Evolutionary conservation across 306 rosid species (phyloP), one percentile per base, ranked within the genome.

Genomic region (Delonix regia): DNA sequence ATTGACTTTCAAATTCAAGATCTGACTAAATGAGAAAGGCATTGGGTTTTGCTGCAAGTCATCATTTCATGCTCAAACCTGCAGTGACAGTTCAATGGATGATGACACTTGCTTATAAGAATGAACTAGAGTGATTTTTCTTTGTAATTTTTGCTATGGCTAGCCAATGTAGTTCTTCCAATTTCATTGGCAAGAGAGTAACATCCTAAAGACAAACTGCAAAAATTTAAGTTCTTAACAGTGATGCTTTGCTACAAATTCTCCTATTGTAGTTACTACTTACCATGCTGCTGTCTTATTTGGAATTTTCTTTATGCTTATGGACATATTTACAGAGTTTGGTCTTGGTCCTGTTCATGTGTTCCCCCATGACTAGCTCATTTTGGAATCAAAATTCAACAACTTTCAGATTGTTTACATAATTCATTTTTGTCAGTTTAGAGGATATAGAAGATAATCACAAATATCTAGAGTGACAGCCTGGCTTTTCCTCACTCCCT

Each of bases 1-100:
- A 44, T 30, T 57, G 63, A 60, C 69, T 78, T 71, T 16, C 48
- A 78, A 60, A 8, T 47, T 68, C 57, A 45, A 70, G 30, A 12
- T 71, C 5, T 61, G 65, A 45, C 49, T 15, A 56, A 63, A 65
- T 41, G 56, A 47, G 60, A 15, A 47, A 9, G 38, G 21, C 21
- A 1, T 44, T 61, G 44, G 39, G n/a, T 64, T 71, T 48, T 12
- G 4, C 13, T 71, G n/a, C 6, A 1, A 22, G 38, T 12, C 78
- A 14, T 38, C 15, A 36, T 69, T 62, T 71, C 45, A 36, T 71
- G 72, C 73, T 8, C 41, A 11, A 55, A 56, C 28, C 42, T 14
- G 27, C 36, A 13, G 65, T n/a, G 2, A 76, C 4, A 75, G 24
- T 0, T 66, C 56, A 45, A 3, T 34, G 10, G 52, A 53, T 36